Evolutionary conservation across 768 basidiomycete genomes (phyloP).

Genomic region (Pleurotus eryngii): DNA sequence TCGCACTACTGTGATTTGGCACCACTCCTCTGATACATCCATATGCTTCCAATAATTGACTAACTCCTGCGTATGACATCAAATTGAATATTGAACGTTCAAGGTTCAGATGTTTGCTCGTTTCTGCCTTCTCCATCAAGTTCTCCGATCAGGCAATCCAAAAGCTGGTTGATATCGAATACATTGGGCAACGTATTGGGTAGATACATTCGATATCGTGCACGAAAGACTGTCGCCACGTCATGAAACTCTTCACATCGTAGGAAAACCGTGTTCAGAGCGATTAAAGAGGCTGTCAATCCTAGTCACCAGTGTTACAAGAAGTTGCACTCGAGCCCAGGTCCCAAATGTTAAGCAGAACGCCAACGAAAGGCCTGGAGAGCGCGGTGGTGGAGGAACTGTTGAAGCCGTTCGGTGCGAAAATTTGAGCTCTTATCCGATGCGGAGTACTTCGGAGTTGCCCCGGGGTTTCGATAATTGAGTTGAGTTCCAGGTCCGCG

Average conservation of each 20-base stretch:
- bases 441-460: conserved; percentile 22
- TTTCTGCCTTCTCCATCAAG: too few species aligned
- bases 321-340: conserved; percentile 35
- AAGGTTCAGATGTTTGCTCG: too few species aligned
- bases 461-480: conserved; percentile 10
- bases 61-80: too few species aligned
- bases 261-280: conserved; percentile 67
- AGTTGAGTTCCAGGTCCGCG: neutral
- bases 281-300: conserved; percentile 72
- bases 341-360: conserved; percentile 55
- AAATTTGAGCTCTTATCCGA: conserved; percentile 9
- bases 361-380: conserved; percentile 49
- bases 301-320: conserved; percentile 46
- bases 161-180: too few species aligned
- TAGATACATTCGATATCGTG: too few species aligned
- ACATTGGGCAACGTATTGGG: too few species aligned
- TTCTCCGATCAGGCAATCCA: too few species aligned
- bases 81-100: too few species aligned
- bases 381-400: conserved; percentile 43
- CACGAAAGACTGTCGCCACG: conserved; percentile 51
- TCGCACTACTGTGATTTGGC: too few species aligned
- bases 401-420: conserved; percentile 23
- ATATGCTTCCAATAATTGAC: too few species aligned
- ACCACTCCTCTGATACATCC: too few species aligned
- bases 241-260: conserved; percentile 87